Base-by-base conservation (phyloP, 371 early-diverging fungal species). In the Mortierella sp. region DNA sequence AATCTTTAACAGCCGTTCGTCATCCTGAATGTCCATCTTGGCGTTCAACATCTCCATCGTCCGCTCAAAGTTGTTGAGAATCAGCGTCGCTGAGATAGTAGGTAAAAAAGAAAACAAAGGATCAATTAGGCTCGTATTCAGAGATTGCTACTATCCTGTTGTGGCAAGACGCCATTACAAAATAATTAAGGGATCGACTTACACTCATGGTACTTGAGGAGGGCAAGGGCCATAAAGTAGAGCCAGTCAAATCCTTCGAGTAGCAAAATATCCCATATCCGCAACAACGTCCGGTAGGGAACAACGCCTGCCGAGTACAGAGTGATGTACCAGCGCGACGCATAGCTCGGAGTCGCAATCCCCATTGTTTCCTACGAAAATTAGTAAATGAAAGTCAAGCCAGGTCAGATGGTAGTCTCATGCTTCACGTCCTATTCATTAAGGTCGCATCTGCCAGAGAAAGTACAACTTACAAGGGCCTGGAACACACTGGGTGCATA, bases 251-350 rank as follows among this genome's bases (percentile, higher is more conserved):
- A 93, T 0, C 94, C 94, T 73, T 88, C 83, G 57, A 94, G 71
- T 70, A 92, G 88, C 58, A 93, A 88, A 24, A 89, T 83, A 81
- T 94, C 94, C 94, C 93, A 94, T 54, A 94, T 92, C 50, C 94
- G 80, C 34, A 94, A 75, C 58, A 93, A 65, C 3, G 92, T 92
- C 44, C 92, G 92, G 74, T 92, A 91, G 14, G 88, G 88, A 10
- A 94, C 89, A 3, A 93, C 91, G 34, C 92, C 93, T 28, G 91
- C 93, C 13, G 93, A 81, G 78, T 92, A 94, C 34, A 94, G 82
- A 0, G 94, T 94, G 50, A 93, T 92, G 54, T 93, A 94, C 94
- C 94, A 94, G 34, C 91, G 89, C 1, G 93, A 93, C 8, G 93
- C 89, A 84, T 92, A 94, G 16, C 91, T 88, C 21, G 89, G 90